Evolutionary conservation across 306 rosid species (phyloP), one percentile per base, ranked within the genome.

Genomic region (Hippophae tibetana): DNA sequence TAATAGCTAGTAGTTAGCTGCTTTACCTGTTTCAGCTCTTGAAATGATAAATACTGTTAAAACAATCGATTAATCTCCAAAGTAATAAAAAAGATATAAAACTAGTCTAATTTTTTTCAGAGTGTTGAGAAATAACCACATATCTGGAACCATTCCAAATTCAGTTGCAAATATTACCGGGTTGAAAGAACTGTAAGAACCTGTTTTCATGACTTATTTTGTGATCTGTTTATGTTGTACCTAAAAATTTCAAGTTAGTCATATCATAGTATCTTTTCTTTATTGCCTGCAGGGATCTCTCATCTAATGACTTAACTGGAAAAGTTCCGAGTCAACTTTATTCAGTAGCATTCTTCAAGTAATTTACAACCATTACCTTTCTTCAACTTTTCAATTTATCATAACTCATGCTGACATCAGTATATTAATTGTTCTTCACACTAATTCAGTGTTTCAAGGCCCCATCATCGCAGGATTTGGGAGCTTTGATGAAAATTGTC

Each of bases 231-330:
- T 14, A 8, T 25, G 12, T 62, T 11, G 26, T 12, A 38, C 54
- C 26, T 53, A 9, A 18, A 9, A 9, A 7, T 48, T 8, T 47
- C 52, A 53, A 53, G 57, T 38, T 53, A 41, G 57, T 53, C 10
- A 8, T 50, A 10, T 7, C 14, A 66, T 66, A 58, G 46, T 23
- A 9, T n/a, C 62, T 45, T 43, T 43, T 48, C 11, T 25, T 44
- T 69, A 62, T 70, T 58, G 53, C 43, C 52, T 46, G 62, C 86
- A 92, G 98, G 85, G 96, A 92, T 71, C 83, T 92, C 73, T 92
- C 98, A 66, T 86, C 77, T 12, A 92, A 79, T 70, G 75, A 48
- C 61, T 74, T 92, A 10, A 73, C 70, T 5, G 96, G 98, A 83
- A 72, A 68, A 76, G 77, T 92, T 69, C 98, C 96, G 9, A 42